A percentile compares a stretch with the other conserved stretches of the same genome.
Conservation (phyloP, 2,329 filamentous ascomycete species). For the Nothopassalora personata region DNA sequence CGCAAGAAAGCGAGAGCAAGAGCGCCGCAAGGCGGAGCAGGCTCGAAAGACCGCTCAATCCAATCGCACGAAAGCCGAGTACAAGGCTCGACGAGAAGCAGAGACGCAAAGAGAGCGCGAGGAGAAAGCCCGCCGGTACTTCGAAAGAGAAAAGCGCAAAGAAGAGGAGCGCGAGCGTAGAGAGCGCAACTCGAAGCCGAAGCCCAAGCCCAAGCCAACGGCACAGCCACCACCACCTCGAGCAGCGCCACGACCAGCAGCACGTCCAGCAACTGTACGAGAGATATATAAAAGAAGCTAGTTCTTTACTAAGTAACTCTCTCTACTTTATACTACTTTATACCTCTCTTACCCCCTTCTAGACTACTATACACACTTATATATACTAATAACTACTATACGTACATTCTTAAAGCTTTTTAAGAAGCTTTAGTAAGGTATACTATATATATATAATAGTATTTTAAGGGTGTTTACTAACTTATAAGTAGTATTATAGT, state of each 20-base stretch:
- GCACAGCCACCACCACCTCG: not conserved
- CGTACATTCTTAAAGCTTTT: too few relatives aligned
- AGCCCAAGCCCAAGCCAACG: not conserved
- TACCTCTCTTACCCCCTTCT: too few relatives aligned
- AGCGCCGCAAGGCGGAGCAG: not conserved
- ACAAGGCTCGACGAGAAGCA: not conserved
- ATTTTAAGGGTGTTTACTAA: too few relatives aligned
- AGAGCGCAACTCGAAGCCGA: not conserved
- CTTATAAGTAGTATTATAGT: too few relatives aligned
- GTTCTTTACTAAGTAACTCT: too few relatives aligned
- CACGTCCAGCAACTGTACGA: not conserved
- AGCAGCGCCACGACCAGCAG: not conserved
- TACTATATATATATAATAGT: too few relatives aligned
- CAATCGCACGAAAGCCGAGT: not conserved
- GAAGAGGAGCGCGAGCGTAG: not conserved
- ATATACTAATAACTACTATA: too few relatives aligned
- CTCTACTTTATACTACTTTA: too few relatives aligned
- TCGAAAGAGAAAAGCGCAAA: not conserved
- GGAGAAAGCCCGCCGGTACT: not conserved
- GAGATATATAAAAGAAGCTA: too few relatives aligned
- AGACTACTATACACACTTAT: too few relatives aligned
- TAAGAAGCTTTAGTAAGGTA: too few relatives aligned
- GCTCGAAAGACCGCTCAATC: not conserved
- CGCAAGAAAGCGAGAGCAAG: not conserved
- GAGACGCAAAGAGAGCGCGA: not conserved